Evolutionary conservation across 139 green algal species (phyloP).

Genomic region (Chlamydomonas schloesseri): DNA sequence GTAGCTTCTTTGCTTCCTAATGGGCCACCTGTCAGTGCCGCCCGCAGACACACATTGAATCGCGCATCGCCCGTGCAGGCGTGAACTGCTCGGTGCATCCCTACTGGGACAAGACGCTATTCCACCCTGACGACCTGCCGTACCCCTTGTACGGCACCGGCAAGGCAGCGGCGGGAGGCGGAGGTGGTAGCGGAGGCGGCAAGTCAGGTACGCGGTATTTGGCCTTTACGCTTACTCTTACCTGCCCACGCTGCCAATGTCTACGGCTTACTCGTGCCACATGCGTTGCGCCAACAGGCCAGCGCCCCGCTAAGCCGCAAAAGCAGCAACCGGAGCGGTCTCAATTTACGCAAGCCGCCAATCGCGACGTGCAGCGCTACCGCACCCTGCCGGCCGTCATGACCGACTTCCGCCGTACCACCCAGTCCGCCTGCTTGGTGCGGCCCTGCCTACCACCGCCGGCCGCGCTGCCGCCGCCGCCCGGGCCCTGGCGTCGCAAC

Average conservation of each 20-base stretch:
- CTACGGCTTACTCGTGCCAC: no score
- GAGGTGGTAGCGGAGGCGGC: no score
- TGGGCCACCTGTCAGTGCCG: no score
- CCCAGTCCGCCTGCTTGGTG: neutral
- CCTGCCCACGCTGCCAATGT: no score
- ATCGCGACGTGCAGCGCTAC: neutral
- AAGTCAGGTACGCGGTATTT: no score
- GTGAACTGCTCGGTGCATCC: neutral
- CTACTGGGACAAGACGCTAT: conserved; percentile 25
- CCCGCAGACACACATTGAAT: no score
- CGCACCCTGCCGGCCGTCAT: neutral
- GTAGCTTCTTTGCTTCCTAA: no score
- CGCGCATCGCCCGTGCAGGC: no score
- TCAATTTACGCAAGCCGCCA: neutral
- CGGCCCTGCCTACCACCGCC: neutral
- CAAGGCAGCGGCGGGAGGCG: neutral
- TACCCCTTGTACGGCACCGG: conserved; percentile 16
- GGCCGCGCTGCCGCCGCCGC: conserved; percentile 2
- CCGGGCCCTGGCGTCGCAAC: neutral
- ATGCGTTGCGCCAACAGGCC: no score
- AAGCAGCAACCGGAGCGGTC: no score
- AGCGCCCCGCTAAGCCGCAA: neutral
- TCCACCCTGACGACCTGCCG: conserved; percentile 42
- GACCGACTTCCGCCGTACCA: neutral
- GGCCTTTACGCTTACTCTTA: no score